Base-by-base conservation (phyloP, 305 asterid genomes). In the Andrographis paniculata region DNA sequence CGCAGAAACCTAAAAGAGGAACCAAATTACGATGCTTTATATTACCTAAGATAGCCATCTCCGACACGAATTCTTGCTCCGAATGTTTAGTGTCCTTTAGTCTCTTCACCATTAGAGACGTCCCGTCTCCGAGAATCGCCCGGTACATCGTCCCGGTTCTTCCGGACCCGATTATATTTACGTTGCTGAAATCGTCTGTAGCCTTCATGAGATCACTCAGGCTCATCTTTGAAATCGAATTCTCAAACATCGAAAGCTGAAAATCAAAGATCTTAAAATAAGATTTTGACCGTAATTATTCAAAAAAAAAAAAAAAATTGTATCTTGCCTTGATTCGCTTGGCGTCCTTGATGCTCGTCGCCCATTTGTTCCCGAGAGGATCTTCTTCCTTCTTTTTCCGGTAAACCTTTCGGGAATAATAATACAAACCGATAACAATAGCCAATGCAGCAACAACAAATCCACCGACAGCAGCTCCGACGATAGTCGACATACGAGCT, bases 171-270 rank as follows among this genome's bases (percentile, higher is more conserved):
- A 84, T 69, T 48, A 88, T 84, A 27, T 88, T 88, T 72, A 62
- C 69, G 40, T 75, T 82, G 79, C 82, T 82, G 71, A 88, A 88
- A 68, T 60, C 67, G 49, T 70, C 67, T 4, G 95, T 88, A 20
- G 93, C 94, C 79, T 84, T 85, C 93, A 88, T 73, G 62, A 88
- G 84, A 76, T 88, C 95, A 48, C 67, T 60, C 14, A 88, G 63
- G 71, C 74, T 84, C 93, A 88, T 79, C 59, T 81, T 82, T 5
- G 89, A 66, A 50, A 73, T 72, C 0, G 87, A 69, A 40, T 77
- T 81, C 72, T 82, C 95, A 33, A 88, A 88, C 93, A 75, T 75
- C 1, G 84, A 82, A 47, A 88, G 81, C 97, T 84, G 93, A 30
- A 69, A 52, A 30, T 23, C 60, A 59, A 53, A 41, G 7, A 47